Base-by-base conservation (phyloP, 2,329 filamentous ascomycete species). In the Calonectria crousiana region DNA sequence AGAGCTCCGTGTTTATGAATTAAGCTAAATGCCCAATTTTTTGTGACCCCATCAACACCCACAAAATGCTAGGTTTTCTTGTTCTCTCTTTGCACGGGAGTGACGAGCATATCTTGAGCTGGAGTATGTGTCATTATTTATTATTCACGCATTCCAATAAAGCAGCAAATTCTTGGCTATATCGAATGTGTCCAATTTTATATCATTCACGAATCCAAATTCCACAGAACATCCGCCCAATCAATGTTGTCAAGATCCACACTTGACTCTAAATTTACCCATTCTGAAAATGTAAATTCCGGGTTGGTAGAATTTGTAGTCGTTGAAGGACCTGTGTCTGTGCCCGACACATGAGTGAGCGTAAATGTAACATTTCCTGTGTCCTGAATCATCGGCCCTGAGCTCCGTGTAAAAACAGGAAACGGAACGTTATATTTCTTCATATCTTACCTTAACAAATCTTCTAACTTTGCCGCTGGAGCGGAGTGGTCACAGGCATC, bases 211-310 rank as follows among this genome's bases (percentile, higher is more conserved):
- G 83, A 79, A 58, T 85, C 84, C 28, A 84, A 66, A 0, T 82
- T 81, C 79, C 82, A 84, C 65, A 85, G 80, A 18, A 85, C 68
- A 53, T 79, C 80, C 49, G 84, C 83, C 82, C 84, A 85, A 60
- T 85, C 83, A 74, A 85, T 82, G 8, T 78, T 78, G 53, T 84
- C 82, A 28, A 85, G 64, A n/a, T 83, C 80, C 78, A 83, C 81
- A 23, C 79, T 78, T 0, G 79, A 78, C 32, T 82, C 81, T 1
- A 83, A 68, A 47, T 77, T 76, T 11, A 79, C 78, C 77, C 81
- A 78, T 32, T 82, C 82, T 8, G 82, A 75, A 18, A 77, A 71
- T 30, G 72, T 64, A 9, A 76, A 72, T 3, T 51, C 51, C 10
- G 78, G 77, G 26, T 72, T 51, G 14, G 23, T 18, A 0, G 72